Percentiles rank a stretch among this genome's conserved stretches.
These are phyloP conservation scores for Cytospora mali DNA, from an alignment of 2,329 filamentous ascomycete genomes.

Conservation along the genomic window DNA sequence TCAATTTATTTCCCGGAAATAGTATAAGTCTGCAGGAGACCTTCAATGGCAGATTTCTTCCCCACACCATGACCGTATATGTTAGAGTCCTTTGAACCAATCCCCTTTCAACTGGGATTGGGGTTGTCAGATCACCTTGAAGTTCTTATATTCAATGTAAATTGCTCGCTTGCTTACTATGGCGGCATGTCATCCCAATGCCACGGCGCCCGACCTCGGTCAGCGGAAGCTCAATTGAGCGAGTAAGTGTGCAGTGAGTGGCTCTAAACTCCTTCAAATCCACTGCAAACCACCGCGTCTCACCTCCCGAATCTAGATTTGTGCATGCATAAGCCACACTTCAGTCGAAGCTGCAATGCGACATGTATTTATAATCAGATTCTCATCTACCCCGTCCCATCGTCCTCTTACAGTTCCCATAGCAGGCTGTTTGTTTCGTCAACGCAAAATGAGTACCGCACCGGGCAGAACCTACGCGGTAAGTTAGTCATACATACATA, in stretches of 20 bases:
- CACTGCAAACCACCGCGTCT: not conserved
- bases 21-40: not conserved
- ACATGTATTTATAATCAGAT: constrained; percentile 17
- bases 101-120: too few species aligned
- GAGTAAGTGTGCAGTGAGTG: constrained; percentile 11
- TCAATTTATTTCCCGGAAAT: not conserved
- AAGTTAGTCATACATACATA: not conserved
- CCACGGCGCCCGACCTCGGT: constrained; percentile 23
- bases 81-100: too few species aligned
- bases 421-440: not conserved
- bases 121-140: not conserved
- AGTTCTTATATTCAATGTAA: not conserved
- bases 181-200: not conserved
- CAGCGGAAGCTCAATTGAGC: constrained; percentile 14
- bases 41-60: not conserved
- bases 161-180: constrained; percentile 1
- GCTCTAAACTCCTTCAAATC: constrained; percentile 4
- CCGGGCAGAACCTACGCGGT: constrained; percentile 25
- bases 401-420: not conserved
- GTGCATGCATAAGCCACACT: not conserved
- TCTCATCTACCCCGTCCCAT: constrained; percentile 4
- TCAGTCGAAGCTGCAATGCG: constrained; percentile 20
- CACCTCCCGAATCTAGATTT: not conserved
- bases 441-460: constrained; percentile 24
- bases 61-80: too few species aligned